Evolutionary conservation across 2,329 filamentous ascomycete species (phyloP), one percentile per base, ranked within the genome.

Genomic region (Polychaeton citri): DNA sequence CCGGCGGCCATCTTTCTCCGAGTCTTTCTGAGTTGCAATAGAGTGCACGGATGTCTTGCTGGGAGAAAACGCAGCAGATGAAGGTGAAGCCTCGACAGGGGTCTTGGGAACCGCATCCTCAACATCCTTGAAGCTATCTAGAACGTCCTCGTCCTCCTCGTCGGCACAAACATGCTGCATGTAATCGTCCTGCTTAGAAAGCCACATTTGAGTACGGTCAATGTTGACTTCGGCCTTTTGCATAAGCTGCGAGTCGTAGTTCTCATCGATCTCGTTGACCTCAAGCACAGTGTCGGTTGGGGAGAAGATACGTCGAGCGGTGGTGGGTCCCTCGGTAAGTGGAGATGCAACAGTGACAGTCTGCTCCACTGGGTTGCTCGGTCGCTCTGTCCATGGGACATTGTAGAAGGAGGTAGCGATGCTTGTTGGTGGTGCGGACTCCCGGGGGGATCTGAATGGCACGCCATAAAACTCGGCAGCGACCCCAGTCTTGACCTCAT

Each of bases 371-470:
- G 79, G 53, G 34, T 52, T 43, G 13, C 48, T 45, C 6, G 51
- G 46, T 30, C 48, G 43, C 18, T 39, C 34, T 4, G 38, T 26
- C 81, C 86, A 95, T 4, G 87, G 86, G 17, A 80, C 69, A 42
- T 79, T 77, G 62, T 96, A 95, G 52, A 95, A 96, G 39, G 80
- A 77, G 55, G 93, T 84, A 5, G 88, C 88, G 13, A 81, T 87
- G 18, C 85, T 85, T 2, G 88, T 94, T 0, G 86, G 86, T 12
- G 30, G 32, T 15, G 36, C 36, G 38, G 41, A 15, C 21, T 36
- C n/a, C 21, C 33, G 21, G 18, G 52, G 12, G 61, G 60, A 44
- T 67, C 70, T 47, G 79, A 86, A 95, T 3, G 87, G 86, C 19
- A 80, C 71, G 43, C 80, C 78, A 62, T 96, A 96, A 52, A 95